Evolutionary conservation across 1,284 basidiomycete species (phyloP), one percentile per base, ranked within the genome.

Genomic region (Ceratorhiza oryzae-sativae): DNA sequence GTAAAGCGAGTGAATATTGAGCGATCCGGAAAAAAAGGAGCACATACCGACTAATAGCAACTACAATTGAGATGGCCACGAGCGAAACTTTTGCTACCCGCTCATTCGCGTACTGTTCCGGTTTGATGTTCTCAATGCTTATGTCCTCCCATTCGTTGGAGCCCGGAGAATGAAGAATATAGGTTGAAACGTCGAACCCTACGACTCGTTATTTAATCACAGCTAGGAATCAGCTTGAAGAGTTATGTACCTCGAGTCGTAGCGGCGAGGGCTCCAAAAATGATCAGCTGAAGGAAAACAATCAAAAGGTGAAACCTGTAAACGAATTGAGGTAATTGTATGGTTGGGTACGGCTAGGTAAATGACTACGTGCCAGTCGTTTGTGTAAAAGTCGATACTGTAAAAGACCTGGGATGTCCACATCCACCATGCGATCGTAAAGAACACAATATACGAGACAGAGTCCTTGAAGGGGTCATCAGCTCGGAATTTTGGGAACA

Each of bases 381-480:
- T 53, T 8, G 68, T 71, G 46, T 71, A 71, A 32, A 71, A 71
- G 18, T 71, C 68, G 15, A 71, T 53, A 49, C 56, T 71, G n/a
- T 71, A 71, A 34, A 51, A 59, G 27, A 71, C 68, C 18, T 71
- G 68, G 1, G 68, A 48, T 0, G 39, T 56, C 68, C 68, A 71
- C 30, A 71, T 32, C 68, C 68, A 71, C 68, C 68, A 71, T 12
- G 46, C 56, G 20, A 51, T 60, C 10, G 30, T 49, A 46, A 71
- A 71, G 34, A 71, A 71, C 1, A 58, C 56, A 41, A 70, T 70
- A n/a, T 70, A 70, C 18, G 67, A 70, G 36, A 70, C 53, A 2
- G 67, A 70, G 32, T 70, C 67, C 67, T 70, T 34, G 36, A 46
- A 32, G 25, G 9, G n/a, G 2, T 3, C 34, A 46, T 61, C 42